Evolutionary conservation across 1,284 basidiomycete species (phyloP), one percentile per base, ranked within the genome.

Genomic region (Leccinum subspadiceum): DNA sequence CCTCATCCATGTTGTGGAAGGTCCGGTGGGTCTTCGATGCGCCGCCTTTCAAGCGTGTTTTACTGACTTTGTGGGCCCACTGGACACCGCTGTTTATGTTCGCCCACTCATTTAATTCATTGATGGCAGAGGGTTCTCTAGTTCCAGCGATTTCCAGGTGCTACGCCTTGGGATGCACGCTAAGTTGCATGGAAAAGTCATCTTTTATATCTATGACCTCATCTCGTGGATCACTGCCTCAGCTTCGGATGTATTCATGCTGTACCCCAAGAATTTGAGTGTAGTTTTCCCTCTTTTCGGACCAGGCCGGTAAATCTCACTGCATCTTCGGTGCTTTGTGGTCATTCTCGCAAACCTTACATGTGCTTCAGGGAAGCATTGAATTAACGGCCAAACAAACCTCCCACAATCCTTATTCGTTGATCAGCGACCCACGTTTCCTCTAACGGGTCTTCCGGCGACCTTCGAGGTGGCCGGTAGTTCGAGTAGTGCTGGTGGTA

Each of bases 361-460:
- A 13, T 39, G 12, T 46, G 15, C 15, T 35, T 26, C 7, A 12
- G 17, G 62, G 57, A 64, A 61, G 17, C 37, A 41, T 33, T 31
- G 31, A 60, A 17, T 29, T 17, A 31, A 64, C 20, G 12, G 41
- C 41, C 26, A 64, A 56, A 20, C 20, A 29, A 39, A 31, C 37
- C 13, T 48, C 44, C 17, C 56, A 48, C 46, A 54, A 7, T 50
- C 50, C 64, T 53, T 39, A 26, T 53, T 37, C 49, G 22, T 44
- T 39, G 54, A 59, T 60, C 60, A 60, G 35, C 20, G 39, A 51
- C 24, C 9, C n/a, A 44, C 20, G 31, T 53, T 53, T 41, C 9
- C n/a, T 10, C 22, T 24, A n/a, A 20, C 20, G 54, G 26, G 48
- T 33, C 24, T 33, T 51, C 29, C 20, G 22, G 49, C 6, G 33